Base-by-base conservation (phyloP, 495 filamentous ascomycete genomes). In the Massariosphaeria phaeospora region DNA sequence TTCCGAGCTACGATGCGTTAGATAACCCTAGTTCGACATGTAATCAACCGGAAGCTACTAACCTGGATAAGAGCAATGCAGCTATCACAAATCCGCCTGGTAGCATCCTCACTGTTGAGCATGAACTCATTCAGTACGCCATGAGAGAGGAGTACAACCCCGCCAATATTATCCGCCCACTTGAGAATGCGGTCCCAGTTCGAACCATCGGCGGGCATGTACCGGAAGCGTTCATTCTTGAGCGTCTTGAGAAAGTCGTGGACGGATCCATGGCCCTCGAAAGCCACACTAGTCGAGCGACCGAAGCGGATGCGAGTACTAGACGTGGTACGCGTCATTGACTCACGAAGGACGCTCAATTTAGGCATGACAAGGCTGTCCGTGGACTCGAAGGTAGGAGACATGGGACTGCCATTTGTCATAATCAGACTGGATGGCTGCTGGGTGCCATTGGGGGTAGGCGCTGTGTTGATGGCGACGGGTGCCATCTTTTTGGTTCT, bases 1-100 rank as follows among this genome's bases (percentile, higher is more conserved):
- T 73, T 23, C 81, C 80, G 48, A 80, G 73, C 80, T 84, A 49
- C 5, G 15, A n/a, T n/a, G n/a, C n/a, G n/a, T n/a, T n/a, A n/a
- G n/a, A n/a, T n/a, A n/a, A n/a, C n/a, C n/a, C n/a, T n/a, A n/a
- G n/a, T n/a, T n/a, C n/a, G n/a, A n/a, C n/a, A n/a, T n/a, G n/a
- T n/a, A n/a, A n/a, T n/a, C n/a, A n/a, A n/a, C n/a, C 20, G 17
- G 41, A 25, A 12, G 2, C 15, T 2, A 63, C 74, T 60, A 58
- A 81, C 80, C 71, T 82, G 74, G 11, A 85, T 67, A 12, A 84
- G 66, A 5, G 78, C 62, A 17, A 75, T 68, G 38, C 30, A 73
- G 72, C 31, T 77, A 74, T 68, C 80, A 76, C 13, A 82, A 73
- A 40, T 48, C 0, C 81, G 71, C 45, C 70, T 65, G 1, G 78